Evolutionary conservation across 2,329 filamentous ascomycete species (phyloP).

Genomic region (Graphium sp.): DNA sequence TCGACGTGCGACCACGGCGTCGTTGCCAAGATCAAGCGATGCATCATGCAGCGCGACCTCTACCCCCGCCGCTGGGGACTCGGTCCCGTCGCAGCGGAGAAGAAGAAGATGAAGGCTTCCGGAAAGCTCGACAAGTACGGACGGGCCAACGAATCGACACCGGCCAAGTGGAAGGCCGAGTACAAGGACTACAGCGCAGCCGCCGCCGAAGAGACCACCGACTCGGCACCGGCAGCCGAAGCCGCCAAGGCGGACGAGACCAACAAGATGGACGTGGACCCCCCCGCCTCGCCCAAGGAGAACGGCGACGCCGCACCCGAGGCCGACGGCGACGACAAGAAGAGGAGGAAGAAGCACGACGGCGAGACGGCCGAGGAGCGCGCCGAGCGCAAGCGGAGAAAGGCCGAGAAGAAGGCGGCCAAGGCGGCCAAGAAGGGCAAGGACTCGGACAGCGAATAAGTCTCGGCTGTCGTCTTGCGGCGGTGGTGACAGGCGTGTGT

Average conservation of each 20-base stretch:
- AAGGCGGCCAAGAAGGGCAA: conserved; percentile 39
- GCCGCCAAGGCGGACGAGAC: conserved; percentile 18
- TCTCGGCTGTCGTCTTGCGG: conserved; percentile 1
- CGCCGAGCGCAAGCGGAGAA: conserved; percentile 41
- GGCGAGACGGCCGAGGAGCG: conserved; percentile 57
- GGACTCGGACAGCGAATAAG: conserved; percentile 35
- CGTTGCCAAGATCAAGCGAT: conserved; percentile 96
- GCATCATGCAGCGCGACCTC: conserved; percentile 98
- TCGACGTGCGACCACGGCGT: conserved; percentile 94
- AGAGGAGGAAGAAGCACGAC: conserved; percentile 67
- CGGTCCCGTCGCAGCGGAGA: conserved; percentile 82
- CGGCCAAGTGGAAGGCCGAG: conserved; percentile 77
- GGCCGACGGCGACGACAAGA: conserved; percentile 40
- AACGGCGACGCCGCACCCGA: conserved; percentile 21
- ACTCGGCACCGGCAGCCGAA: conserved; percentile 10
- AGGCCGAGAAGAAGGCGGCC: conserved; percentile 42
- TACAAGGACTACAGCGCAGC: conserved; percentile 78
- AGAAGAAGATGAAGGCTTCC: conserved; percentile 99
- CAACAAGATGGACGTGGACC: conserved; percentile 18
- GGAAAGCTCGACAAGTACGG: conserved; percentile 98
- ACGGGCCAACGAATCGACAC: conserved; percentile 79
- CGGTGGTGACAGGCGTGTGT: background rate
- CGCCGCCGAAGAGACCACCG: conserved; percentile 23
- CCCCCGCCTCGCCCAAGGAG: conserved; percentile 17
- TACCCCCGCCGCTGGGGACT: conserved; percentile 96